Evolutionary conservation across 495 filamentous ascomycete species (phyloP).

Genomic region (Talaromyces proteolyticus): DNA sequence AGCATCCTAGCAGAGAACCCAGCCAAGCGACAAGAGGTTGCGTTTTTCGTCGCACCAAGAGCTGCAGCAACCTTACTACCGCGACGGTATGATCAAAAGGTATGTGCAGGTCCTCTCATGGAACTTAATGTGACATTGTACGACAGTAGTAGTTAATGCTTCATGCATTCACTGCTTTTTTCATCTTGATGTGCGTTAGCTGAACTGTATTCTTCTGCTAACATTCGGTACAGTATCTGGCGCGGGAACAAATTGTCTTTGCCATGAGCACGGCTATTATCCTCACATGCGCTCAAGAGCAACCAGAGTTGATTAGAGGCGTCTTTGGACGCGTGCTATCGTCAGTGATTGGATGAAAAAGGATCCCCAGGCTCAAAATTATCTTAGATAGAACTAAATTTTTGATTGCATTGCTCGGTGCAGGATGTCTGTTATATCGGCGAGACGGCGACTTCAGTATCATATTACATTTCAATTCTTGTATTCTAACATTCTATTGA

Average conservation of each 20-base stretch:
- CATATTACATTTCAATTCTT: too few species aligned
- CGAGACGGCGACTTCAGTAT: too few species aligned
- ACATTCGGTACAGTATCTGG: conserved; percentile 48
- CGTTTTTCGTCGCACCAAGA: conserved; percentile 79
- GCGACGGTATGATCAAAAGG: conserved; percentile 60
- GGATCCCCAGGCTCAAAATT: not conserved
- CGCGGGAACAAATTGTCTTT: conserved; percentile 71
- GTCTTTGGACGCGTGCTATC: conserved; percentile 48
- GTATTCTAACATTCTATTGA: too few species aligned
- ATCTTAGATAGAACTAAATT: not conserved
- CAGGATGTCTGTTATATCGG: too few species aligned
- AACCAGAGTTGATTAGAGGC: conserved; percentile 61
- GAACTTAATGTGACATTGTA: not conserved
- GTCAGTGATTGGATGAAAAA: conserved; percentile 1
- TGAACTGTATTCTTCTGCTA: too few species aligned
- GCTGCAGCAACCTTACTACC: conserved; percentile 75
- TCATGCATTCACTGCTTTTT: not conserved
- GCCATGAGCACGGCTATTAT: conserved; percentile 69
- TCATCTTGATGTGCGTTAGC: not conserved
- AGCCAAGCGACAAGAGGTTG: conserved; percentile 67
- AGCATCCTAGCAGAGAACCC: conserved; percentile 72
- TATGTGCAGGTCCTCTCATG: conserved; percentile 17
- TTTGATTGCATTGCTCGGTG: not conserved
- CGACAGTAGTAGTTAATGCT: not conserved
- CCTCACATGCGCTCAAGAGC: conserved; percentile 64